Conservation (phyloP, 2,329 filamentous ascomycete genomes). For the Xylaria polymorpha region DNA sequence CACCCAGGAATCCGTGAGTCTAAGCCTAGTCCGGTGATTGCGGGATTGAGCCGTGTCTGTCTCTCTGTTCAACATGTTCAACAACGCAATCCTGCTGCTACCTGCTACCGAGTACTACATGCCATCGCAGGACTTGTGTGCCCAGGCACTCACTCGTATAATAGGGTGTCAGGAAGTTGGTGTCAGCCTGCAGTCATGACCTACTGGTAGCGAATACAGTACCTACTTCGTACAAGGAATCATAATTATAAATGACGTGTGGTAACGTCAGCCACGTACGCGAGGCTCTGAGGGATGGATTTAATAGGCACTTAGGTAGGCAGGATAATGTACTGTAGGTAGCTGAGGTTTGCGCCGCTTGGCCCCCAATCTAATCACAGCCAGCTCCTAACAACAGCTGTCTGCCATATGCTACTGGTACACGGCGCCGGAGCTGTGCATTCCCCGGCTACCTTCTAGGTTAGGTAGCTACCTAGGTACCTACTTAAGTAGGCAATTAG, state of each 20-base stretch:
- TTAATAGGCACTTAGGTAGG: neutral
- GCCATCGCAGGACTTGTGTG: conserved; percentile 13
- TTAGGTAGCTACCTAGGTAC: neutral
- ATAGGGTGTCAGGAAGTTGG: neutral
- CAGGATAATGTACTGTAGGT: no score
- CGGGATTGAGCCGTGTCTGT: conserved; percentile 33
- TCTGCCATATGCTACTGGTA: no score
- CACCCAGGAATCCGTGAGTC: neutral
- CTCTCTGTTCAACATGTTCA: conserved; percentile 27
- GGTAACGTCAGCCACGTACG: conserved; percentile 12
- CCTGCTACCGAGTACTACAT: neutral
- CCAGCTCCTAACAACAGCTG: neutral
- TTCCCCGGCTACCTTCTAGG: no score
- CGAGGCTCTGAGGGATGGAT: neutral
- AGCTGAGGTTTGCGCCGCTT: conserved; percentile 9
- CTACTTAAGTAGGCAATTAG: neutral
- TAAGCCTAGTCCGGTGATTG: conserved; percentile 1
- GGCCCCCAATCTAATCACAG: conserved; percentile 4
- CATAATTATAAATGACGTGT: conserved; percentile 8
- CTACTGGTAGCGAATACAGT: neutral
- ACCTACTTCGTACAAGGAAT: neutral
- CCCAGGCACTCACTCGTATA: conserved; percentile 16
- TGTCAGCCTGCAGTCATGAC: neutral
- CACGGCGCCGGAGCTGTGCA: no score
- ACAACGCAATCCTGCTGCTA: conserved; percentile 21